Evolutionary conservation across 129 eudicot genomes (phyloP), one percentile per base, ranked within the genome.

Genomic region (Oenanthe sinensis): DNA sequence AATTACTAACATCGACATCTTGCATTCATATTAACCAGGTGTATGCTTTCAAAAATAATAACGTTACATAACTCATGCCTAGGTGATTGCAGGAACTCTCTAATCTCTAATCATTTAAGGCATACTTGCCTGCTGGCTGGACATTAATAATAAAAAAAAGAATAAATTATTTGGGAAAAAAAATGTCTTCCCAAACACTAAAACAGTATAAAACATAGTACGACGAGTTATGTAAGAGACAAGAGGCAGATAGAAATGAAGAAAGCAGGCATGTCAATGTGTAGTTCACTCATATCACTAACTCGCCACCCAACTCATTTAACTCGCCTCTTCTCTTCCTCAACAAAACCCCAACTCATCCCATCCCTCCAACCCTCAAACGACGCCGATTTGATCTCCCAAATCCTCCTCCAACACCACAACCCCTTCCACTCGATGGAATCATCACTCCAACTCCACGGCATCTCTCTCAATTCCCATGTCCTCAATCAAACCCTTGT

Each of bases 391-490:
- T 40, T 80, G 19, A 81, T 95, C 43, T 83, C 97, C 77, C 89
- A 88, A 60, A 67, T 95, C 55, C 84, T 95, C 62, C 86, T 90
- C 81, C 85, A 81, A 24, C 96, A 95, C 80, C 98, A 91, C 89
- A 95, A 95, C 88, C 98, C 98, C 1, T 95, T 85, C 75, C 98
- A 95, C 87, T 52, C 91, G 37, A 85, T 86, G 85, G 97, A 95
- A 77, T 94, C 98, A 37, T 90, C 98, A 26, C 88, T 88, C 75
- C 96, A 91, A 43, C 94, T 95, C 49, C 63, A 71, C 49, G 96
- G 94, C 60, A 79, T 93, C 33, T 71, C 79, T 24, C 82, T 91
- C 13, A 76, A 90, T 73, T 83, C 91, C n/a, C 1, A 4, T 54
- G 85, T 95, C 48, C 81, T 91, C 67, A 93, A 90, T 85, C 98